These are phyloP conservation scores for Peronospora destructor DNA, from an alignment of 352 stramenopile genomes.

Conservation along the genomic window DNA sequence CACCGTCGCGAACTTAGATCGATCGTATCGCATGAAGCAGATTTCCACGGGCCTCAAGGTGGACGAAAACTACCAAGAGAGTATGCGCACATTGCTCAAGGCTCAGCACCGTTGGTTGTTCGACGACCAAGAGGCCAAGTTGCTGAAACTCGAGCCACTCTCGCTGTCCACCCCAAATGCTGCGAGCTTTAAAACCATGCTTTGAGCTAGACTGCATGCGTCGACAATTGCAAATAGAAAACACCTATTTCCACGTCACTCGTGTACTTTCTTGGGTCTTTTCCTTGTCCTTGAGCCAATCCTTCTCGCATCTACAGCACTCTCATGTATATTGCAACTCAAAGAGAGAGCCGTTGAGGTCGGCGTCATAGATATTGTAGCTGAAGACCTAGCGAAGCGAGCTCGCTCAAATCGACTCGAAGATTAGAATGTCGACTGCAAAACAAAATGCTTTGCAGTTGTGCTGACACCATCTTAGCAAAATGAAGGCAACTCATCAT, in stretches of 20 bases:
- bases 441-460: too few relatives aligned
- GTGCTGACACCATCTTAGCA: too few relatives aligned
- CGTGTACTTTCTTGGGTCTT: too few relatives aligned
- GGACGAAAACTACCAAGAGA: conserved; percentile 56
- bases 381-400: not conserved
- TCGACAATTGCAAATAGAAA: conserved; percentile 1
- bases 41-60: conserved; percentile 47
- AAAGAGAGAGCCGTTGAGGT: conserved; percentile 11
- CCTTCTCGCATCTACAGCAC: too few relatives aligned
- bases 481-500: too few relatives aligned
- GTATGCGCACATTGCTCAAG: conserved; percentile 62
- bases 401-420: too few relatives aligned
- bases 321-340: conserved; percentile 54
- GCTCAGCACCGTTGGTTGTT: conserved; percentile 67
- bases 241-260: too few relatives aligned
- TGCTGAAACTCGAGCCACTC: conserved; percentile 52
- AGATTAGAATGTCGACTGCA: too few relatives aligned
- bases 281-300: too few relatives aligned
- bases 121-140: conserved; percentile 55
- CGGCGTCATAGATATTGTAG: conserved; percentile 4
- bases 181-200: not conserved
- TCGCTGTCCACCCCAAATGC: conserved; percentile 30
- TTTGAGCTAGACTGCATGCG: conserved; percentile 13
- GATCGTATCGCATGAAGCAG: conserved; percentile 46
- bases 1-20: conserved; percentile 60